Evolutionary conservation across 2,329 filamentous ascomycete species (phyloP), one percentile per base, ranked within the genome.

Genomic region (Coleophoma cylindrospora): DNA sequence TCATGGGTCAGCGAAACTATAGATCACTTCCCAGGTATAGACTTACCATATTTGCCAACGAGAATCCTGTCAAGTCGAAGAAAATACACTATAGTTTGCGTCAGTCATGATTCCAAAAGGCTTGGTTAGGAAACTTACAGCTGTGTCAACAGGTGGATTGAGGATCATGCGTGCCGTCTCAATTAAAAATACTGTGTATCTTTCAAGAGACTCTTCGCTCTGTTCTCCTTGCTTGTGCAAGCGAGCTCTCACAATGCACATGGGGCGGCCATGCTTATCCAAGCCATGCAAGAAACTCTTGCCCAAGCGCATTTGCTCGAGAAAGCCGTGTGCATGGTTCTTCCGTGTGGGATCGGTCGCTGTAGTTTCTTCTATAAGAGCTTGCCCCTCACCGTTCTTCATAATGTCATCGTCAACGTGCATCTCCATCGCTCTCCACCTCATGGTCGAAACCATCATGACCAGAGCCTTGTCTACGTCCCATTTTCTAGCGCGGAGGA

Each of bases 1-100:
- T 12, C 15, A 51, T 67, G 34, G 64, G 61, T 34, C 15, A 48
- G 40, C 17, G 13, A 27, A 32, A 7, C 27, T 9, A 34, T 32
- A 41, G 27, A 12, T 34, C 27, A 14, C 43, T 34, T 22, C 19
- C 12, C 36, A 38, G 7, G 12, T n/a, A 13, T 15, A 14, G 14
- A 60, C 73, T 64, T 70, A 85, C 83, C 94, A 99, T 97, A 70
- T 99, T 99, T 14, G 91, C 86, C 73, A 97, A 77, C 15, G 87
- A 88, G 68, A 97, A 97, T 55, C 86, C 83, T 8, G 89, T 95
- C 89, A 99, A 92, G 67, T 99, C 94, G 64, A 99, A 99, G 43
- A 99, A 73, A 56, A 99, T 82, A 40, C 89, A 94, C 89, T 95
- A 8, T 45, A 41, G 19, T 34, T 13, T 33, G 50, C 40, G 54